phyloP scores from a whole-genome alignment of 352 stramenopile genomes.

The Labyrinthula sp. region DNA sequence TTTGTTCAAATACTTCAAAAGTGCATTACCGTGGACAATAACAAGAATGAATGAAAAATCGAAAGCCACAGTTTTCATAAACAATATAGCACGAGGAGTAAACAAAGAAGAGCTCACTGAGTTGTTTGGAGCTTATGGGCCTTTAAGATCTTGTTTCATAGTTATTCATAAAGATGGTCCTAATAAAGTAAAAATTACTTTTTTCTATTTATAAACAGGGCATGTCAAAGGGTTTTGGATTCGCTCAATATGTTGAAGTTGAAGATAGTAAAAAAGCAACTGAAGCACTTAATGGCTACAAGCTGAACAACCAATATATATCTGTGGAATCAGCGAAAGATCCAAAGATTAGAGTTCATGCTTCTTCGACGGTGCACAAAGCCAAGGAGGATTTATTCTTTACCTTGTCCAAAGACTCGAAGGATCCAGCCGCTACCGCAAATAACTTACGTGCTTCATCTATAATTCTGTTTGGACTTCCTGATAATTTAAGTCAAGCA shows the following conservation, averaged over 20 bases:
- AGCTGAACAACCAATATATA: too few species aligned
- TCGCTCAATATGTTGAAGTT: too few species aligned
- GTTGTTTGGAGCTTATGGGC: conserved; percentile 18
- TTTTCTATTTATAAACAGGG: too few species aligned
- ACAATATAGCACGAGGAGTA: neutral
- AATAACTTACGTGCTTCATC: conserved; percentile 9
- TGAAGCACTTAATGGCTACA: neutral
- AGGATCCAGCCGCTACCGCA: conserved; percentile 2
- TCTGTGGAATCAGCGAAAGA: too few species aligned
- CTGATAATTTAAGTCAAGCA: neutral
- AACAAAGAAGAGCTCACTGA: conserved; percentile 29
- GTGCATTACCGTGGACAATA: too few species aligned
- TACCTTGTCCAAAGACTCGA: conserved; percentile 23
- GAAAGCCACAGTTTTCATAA: conserved; percentile 27
- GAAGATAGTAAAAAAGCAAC: conserved; percentile 22
- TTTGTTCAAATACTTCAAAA: too few species aligned
- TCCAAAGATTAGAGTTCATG: too few species aligned
- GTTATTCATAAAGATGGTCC: conserved; percentile 26
- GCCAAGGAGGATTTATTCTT: too few species aligned
- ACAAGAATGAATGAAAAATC: too few species aligned
- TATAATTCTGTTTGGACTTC: conserved; percentile 11
- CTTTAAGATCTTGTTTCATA: conserved; percentile 27
- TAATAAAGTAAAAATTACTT: conserved; percentile 27
- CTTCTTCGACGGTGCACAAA: too few species aligned
- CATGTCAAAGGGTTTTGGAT: conserved; percentile 31